Percentiles rank a stretch among this genome's conserved stretches.
Conservation (phyloP, 2,329 filamentous ascomycete species). For the Xylaria sp. region DNA sequence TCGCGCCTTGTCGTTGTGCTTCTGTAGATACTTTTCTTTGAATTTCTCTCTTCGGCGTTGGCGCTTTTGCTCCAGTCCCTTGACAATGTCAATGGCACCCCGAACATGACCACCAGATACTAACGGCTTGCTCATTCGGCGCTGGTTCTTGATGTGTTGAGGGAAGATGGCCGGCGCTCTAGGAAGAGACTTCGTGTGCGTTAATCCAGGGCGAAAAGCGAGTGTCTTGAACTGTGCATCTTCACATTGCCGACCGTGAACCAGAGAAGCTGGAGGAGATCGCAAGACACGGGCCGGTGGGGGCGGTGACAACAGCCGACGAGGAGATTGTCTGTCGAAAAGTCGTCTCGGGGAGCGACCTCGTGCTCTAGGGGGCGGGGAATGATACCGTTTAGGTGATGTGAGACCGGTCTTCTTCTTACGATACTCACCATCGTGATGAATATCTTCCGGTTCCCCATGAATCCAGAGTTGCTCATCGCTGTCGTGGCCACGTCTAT, state of each 20-base stretch:
- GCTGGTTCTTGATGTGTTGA: constrained; percentile 58
- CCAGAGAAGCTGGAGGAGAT: constrained; percentile 55
- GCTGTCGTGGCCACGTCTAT: constrained; percentile 67
- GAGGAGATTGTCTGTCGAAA: constrained; percentile 76
- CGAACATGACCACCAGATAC: constrained; percentile 70
- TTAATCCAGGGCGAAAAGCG: constrained; percentile 71
- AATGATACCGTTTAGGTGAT: constrained; percentile 70
- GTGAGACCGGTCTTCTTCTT: constrained; percentile 61
- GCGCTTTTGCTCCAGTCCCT: constrained; percentile 93
- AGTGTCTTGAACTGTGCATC: constrained; percentile 57
- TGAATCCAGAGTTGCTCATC: constrained; percentile 76
- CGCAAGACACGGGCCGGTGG: constrained; percentile 61
- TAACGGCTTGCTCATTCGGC: constrained; percentile 48
- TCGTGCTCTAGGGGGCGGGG: constrained; percentile 62
- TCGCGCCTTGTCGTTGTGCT: constrained; percentile 84
- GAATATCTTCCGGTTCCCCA: constrained; percentile 74
- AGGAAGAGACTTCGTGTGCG: constrained; percentile 87
- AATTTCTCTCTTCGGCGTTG: constrained; percentile 94
- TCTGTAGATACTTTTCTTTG: constrained; percentile 75
- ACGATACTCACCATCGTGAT: constrained; percentile 60
- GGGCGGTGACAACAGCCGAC: constrained; percentile 75
- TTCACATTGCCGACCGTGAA: constrained; percentile 42
- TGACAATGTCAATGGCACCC: constrained; percentile 97
- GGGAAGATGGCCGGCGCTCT: constrained; percentile 78
- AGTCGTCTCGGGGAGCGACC: constrained; percentile 67